Evolutionary conservation across 177 flowering plant genomes (phyloP), one percentile per base, ranked within the genome.

Genomic region (Vitis hybrid): DNA sequence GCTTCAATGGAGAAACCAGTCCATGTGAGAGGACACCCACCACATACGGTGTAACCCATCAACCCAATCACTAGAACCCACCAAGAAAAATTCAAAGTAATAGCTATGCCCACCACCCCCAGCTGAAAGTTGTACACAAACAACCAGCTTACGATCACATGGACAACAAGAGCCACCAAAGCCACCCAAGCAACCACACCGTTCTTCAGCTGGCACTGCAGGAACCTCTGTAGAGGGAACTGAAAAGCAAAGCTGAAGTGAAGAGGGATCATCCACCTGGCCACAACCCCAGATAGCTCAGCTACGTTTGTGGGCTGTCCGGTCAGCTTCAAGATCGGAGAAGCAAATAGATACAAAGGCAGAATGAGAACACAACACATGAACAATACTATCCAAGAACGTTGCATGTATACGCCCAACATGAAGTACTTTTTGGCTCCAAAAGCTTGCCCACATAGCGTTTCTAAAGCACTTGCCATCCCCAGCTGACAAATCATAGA

Each of bases 171-270:
- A 0, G 82, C 90, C 5, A 30, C 80, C 10, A 80, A 50, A 2
- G 88, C 70, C 14, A 82, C 83, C 81, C 85, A 88, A 1, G 91
- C 92, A 21, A 83, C 84, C 52, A 77, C 78, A 0, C 10, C 66
- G 8, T 77, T 89, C 79, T 86, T 90, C 3, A 88, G 84, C 74
- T 92, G 97, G 72, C 91, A 66, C 72, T 92, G 97, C 52, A 92
- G 70, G 75, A 89, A 92, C 52, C 96, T 79, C 60, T 88, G 88
- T 54, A 91, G 60, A 0, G 96, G 94, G 52, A 90, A 90, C 46
- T 79, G 84, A 18, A 93, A 79, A 0, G 88, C 93, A 30, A 90
- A 84, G 78, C 88, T 74, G 75, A 91, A 91, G 69, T 88, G 94
- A 6, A 87, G 81, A 1, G 98, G 98, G 11, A 93, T 80, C 70